Conservation (phyloP, 805 yeast genomes). For the Kregervanrija delftensis region DNA sequence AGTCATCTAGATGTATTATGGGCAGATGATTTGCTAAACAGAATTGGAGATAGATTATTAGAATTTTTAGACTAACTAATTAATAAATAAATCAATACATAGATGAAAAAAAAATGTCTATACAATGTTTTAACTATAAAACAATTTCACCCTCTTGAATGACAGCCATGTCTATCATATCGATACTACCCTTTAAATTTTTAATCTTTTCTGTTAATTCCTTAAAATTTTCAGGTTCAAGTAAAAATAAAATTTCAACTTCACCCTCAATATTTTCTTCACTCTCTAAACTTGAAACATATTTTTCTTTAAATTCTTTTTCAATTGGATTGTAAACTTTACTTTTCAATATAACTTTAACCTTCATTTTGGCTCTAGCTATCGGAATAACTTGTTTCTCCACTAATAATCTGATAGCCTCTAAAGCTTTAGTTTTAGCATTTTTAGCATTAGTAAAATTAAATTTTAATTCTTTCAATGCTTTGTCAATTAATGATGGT, state of each 20-base stretch:
- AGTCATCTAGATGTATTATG: conserved; percentile 89
- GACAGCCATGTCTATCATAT: conserved; percentile 33
- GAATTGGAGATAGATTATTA: conserved; percentile 48
- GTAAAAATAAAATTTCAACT: conserved; percentile 11
- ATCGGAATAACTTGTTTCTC: conserved; percentile 83
- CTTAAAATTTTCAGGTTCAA: conserved; percentile 20
- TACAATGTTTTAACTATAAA: no score
- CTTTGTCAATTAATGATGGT: conserved; percentile 88
- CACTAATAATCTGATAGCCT: conserved; percentile 75
- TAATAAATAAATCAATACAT: no score
- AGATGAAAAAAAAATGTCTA: no score
- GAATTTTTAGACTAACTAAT: conserved; percentile 20
- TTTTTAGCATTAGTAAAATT: conserved; percentile 52
- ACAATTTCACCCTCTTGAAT: conserved; percentile 15
- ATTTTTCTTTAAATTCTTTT: conserved; percentile 13
- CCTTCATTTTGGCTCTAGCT: conserved; percentile 89
- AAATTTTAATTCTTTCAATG: conserved; percentile 68
- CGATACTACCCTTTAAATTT: conserved; percentile 35
- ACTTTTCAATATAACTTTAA: conserved; percentile 52
- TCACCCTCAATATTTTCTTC: conserved; percentile 9
- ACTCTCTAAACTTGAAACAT: conserved; percentile 10
- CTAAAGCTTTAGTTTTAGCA: conserved; percentile 85
- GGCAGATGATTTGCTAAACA: conserved; percentile 72
- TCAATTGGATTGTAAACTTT: conserved; percentile 41
- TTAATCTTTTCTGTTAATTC: conserved; percentile 36